Conservation (phyloP, 306 rosid species). For the Alnus glutinosa region DNA sequence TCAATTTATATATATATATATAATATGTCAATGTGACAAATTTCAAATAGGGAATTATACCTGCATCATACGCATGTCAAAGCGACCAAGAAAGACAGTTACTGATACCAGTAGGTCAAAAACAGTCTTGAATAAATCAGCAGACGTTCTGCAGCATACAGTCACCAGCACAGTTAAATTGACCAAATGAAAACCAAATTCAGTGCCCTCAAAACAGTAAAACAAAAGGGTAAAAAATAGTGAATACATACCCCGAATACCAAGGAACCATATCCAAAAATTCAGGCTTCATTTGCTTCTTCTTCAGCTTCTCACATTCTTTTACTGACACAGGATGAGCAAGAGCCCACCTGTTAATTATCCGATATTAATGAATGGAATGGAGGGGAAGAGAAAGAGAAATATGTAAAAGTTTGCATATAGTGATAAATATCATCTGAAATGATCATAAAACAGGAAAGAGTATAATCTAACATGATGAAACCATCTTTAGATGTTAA, state of each 20-base stretch:
- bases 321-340: constrained; percentile 81
- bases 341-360: constrained; percentile 86
- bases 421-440: not conserved
- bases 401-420: constrained; percentile 11
- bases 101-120: constrained; percentile 96
- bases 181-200: constrained; percentile 29
- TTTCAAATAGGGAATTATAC: constrained; percentile 38
- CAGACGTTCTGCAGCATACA: constrained; percentile 83
- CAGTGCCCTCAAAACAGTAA: not conserved
- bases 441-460: constrained; percentile 6
- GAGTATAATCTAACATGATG: not conserved
- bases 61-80: constrained; percentile 99
- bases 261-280: constrained; percentile 99
- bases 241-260: constrained; percentile 82
- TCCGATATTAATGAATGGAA: constrained; percentile 26
- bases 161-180: constrained; percentile 27
- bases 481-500: not conserved
- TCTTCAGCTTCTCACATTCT: constrained; percentile 79
- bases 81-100: constrained; percentile 97
- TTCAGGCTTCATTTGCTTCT: constrained; percentile 89
- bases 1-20: not conserved
- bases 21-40: constrained; percentile 1
- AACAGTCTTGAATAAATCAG: constrained; percentile 97
- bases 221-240: constrained; percentile 13
- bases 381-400: constrained; percentile 9